phyloP scores from a whole-genome alignment of 345 rosid genomes.

The Kernera saxatilis region DNA sequence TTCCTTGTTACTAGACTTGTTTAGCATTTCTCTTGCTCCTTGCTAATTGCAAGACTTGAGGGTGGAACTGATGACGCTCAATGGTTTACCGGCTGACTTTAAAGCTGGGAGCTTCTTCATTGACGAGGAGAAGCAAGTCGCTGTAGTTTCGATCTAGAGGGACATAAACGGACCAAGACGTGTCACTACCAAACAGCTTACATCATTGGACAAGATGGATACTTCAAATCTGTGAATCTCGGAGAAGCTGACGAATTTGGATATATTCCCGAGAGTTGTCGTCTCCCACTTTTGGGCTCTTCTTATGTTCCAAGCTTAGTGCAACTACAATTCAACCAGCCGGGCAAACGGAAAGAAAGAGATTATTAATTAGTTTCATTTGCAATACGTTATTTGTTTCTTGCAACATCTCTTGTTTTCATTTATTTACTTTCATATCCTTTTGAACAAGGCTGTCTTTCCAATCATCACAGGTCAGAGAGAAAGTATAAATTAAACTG shows the following conservation, averaged over 20 bases:
- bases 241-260: background rate
- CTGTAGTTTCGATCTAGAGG: background rate
- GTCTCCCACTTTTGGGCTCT: slow-evolving; percentile 2
- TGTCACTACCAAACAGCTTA: background rate
- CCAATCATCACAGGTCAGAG: no score
- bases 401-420: no score
- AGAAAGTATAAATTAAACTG: no score
- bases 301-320: slow-evolving; percentile 8
- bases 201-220: background rate
- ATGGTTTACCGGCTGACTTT: background rate
- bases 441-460: no score
- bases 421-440: no score
- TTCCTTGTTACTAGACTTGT: no score
- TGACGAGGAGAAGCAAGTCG: background rate
- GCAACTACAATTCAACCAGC: background rate
- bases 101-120: background rate
- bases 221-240: background rate
- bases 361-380: no score
- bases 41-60: no score
- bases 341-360: no score
- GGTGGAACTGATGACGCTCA: background rate
- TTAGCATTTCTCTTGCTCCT: no score
- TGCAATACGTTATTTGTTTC: no score
- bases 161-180: background rate
- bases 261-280: no score